A percentile compares a stretch with the other conserved stretches of the same genome.
phyloP scores from a whole-genome alignment of 306 rosid species.

The Ziziphus jujuba region DNA sequence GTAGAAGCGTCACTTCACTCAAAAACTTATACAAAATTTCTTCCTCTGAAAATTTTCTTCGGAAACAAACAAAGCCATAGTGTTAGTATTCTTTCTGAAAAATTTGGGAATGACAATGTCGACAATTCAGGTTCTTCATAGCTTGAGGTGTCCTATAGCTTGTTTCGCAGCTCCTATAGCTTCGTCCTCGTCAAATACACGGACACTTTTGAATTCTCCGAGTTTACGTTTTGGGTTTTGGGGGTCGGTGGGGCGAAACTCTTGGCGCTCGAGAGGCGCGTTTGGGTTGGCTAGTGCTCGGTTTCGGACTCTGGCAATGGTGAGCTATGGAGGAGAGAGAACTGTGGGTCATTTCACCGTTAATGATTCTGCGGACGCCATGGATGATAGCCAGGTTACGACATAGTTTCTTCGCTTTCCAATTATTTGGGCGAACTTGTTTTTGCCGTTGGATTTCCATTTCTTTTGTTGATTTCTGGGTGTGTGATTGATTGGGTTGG shows the following conservation, averaged over 20 bases:
- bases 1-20: neutral
- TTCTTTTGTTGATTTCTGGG: neutral
- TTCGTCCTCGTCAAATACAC: constrained; percentile 2
- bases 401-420: neutral
- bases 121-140: constrained; percentile 10
- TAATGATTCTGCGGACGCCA: constrained; percentile 11
- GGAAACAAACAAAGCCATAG: neutral
- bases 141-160: constrained; percentile 10
- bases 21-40: neutral
- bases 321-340: constrained; percentile 15
- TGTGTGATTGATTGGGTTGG: neutral
- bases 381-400: constrained; percentile 24
- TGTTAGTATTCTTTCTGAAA: neutral
- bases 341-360: constrained; percentile 3
- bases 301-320: constrained; percentile 21
- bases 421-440: neutral
- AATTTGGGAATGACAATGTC: constrained; percentile 18
- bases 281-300: constrained; percentile 6
- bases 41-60: neutral
- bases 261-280: constrained; percentile 13
- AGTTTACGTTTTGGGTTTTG: constrained; percentile 8
- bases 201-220: neutral
- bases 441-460: neutral
- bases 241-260: constrained; percentile 4
- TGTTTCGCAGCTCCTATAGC: neutral